Conservation (phyloP, 1,284 basidiomycete species). For the Sporisorium scitamineum region DNA sequence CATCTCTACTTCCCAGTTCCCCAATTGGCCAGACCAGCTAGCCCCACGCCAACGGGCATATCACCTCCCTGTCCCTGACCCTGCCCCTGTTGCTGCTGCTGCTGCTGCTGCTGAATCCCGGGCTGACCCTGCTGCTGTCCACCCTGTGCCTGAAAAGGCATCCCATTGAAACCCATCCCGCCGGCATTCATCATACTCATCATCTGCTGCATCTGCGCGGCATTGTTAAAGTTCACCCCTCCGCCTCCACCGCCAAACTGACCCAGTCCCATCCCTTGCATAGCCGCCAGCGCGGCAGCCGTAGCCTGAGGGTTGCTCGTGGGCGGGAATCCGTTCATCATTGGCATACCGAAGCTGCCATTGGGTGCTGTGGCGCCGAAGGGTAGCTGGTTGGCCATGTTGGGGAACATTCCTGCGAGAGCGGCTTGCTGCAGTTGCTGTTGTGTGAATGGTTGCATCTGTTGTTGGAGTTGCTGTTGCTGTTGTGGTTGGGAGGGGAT, state of each 20-base stretch:
- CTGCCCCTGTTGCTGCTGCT: constrained; percentile 11
- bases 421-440: constrained; percentile 29
- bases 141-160: constrained; percentile 17
- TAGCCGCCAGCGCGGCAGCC: constrained; percentile 32
- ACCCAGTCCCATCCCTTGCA: constrained; percentile 33
- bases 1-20: constrained; percentile 30
- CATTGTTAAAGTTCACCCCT: constrained; percentile 22
- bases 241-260: constrained; percentile 32
- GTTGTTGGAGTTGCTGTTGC: constrained; percentile 19
- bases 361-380: constrained; percentile 5
- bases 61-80: constrained; percentile 15
- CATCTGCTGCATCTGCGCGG: constrained; percentile 45
- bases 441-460: constrained; percentile 29
- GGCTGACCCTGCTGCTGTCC: constrained; percentile 24
- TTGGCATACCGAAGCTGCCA: constrained; percentile 26
- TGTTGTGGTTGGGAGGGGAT: constrained; percentile 41
- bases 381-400: constrained; percentile 21
- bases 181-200: constrained; percentile 38
- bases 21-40: constrained; percentile 47
- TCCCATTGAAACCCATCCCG: constrained; percentile 20
- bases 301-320: constrained; percentile 27
- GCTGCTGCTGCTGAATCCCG: not conserved
- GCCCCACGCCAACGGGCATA: constrained; percentile 46
- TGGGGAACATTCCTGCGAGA: constrained; percentile 23
- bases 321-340: constrained; percentile 43